phyloP scores from a whole-genome alignment of 164 flowering plant genomes.

The Magnolia changhungtana region DNA sequence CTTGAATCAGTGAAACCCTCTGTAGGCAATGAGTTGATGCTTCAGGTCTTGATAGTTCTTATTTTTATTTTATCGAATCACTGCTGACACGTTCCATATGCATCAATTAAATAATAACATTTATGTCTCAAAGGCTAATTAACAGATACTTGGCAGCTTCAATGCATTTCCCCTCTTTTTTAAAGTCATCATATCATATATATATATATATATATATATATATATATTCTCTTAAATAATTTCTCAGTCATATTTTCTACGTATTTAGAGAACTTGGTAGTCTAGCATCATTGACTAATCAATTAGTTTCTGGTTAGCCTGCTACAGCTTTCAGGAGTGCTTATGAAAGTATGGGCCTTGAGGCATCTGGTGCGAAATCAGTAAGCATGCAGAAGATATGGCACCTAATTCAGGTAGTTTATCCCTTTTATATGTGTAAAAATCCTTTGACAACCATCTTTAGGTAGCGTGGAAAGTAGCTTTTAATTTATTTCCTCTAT shows the following conservation, averaged over 20 bases:
- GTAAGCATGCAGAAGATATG: conserved; percentile 93
- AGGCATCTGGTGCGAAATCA: conserved; percentile 70
- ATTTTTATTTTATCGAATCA: no score
- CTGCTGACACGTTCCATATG: no score
- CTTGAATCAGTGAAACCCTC: no score
- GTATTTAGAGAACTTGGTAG: not conserved
- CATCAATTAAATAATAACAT: no score
- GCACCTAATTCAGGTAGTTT: conserved; percentile 82
- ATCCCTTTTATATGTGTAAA: not conserved
- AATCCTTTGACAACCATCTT: not conserved
- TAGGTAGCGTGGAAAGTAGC: not conserved
- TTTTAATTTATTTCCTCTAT: not conserved
- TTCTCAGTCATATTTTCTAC: not conserved
- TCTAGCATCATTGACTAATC: conserved; percentile 1
- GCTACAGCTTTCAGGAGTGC: conserved; percentile 81
- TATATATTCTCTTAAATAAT: no score
- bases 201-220: no score
- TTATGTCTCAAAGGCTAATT: no score
- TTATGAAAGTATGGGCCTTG: conserved; percentile 65
- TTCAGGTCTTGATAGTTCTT: no score
- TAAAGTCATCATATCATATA: no score
- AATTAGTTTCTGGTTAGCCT: conserved; percentile 44
- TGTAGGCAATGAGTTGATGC: no score
- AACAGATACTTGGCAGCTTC: no score
- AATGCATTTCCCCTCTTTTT: no score